Evolutionary conservation across 257 asterid species (phyloP), one percentile per base, ranked within the genome.

Genomic region (Avicennia marina): DNA sequence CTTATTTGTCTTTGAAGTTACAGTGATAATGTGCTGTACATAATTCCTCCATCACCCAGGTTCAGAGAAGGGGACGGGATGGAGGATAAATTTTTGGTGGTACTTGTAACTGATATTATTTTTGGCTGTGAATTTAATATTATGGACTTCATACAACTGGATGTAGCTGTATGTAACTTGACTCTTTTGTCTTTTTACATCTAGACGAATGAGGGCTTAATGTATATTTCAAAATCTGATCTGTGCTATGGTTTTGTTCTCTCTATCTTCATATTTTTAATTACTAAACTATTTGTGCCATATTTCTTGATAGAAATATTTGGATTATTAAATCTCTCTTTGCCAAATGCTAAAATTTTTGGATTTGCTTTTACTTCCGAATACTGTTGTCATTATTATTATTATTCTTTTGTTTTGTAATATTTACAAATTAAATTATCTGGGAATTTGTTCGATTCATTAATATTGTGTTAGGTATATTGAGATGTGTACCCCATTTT

Each of bases 301-400:
- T 8, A 29, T 29, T 29, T 29, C 34, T 29, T 29, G 34, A 29
- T 8, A 29, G 34, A 29, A 29, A 24, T 2, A 2, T 34, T 7
- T 34, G 27, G 16, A 11, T 25, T 0, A 11, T 49, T 0, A 2
- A 49, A 18, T 26, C 7, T 27, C 56, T 49, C 11, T 26, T 49
- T 2, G 13, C 18, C 19, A 13, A 49, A 25, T 1, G 18, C 11
- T 49, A 16, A 13, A 34, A 6, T 22, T 47, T 18, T 13, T 15
- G 26, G 13, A 24, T n/a, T 55, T 56, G 26, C 24, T 43, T 24
- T 52, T 16, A 53, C 58, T 54, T 55, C 55, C 39, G n/a, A 22
- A 12, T 52, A 10, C 38, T 15, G 13, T n/a, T n/a, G n/a, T 26
- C 29, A 31, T 24, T 15, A 4, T 11, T 18, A 36, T 12, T 31